Evolutionary conservation across 495 filamentous ascomycete species (phyloP).

Genomic region (Platismatia glauca): DNA sequence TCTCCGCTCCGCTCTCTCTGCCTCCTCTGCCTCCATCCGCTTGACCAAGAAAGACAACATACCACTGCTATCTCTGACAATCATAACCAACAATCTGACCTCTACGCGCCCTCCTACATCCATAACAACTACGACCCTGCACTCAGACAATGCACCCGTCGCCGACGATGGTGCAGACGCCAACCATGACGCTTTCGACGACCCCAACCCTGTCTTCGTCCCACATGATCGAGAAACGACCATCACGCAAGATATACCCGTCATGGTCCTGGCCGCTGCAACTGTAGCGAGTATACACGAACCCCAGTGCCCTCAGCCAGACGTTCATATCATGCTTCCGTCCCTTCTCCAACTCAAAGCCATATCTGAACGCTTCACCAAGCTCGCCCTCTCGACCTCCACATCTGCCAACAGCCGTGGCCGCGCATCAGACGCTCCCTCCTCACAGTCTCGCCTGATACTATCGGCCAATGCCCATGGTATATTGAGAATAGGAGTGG

Average conservation of each 20-base stretch:
- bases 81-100: slow-evolving; percentile 54
- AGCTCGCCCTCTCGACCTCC: slow-evolving; percentile 46
- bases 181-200: slow-evolving; percentile 35
- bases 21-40: slow-evolving; percentile 69
- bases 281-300: slow-evolving; percentile 82
- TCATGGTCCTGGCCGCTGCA: slow-evolving; percentile 71
- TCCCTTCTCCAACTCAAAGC: slow-evolving; percentile 74
- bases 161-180: slow-evolving; percentile 14
- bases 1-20: slow-evolving; percentile 70
- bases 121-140: slow-evolving; percentile 21
- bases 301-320: slow-evolving; percentile 80
- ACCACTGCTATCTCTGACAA: slow-evolving; percentile 77
- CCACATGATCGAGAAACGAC: slow-evolving; percentile 65
- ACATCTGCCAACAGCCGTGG: slow-evolving; percentile 18
- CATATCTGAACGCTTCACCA: slow-evolving; percentile 90
- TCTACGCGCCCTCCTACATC: slow-evolving; percentile 23
- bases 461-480: slow-evolving; percentile 87
- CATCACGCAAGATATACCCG: slow-evolving; percentile 94
- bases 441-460: slow-evolving; percentile 59
- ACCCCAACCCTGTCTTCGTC: slow-evolving; percentile 32
- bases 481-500: slow-evolving; percentile 62
- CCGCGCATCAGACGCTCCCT: slow-evolving; percentile 28
- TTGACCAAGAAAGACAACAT: slow-evolving; percentile 85
- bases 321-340: slow-evolving; percentile 87
- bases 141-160: slow-evolving; percentile 21